Percentiles rank a stretch among this genome's conserved stretches.
Conservation (phyloP, 2,329 filamentous ascomycete genomes). For the Fusarium sp. region DNA sequence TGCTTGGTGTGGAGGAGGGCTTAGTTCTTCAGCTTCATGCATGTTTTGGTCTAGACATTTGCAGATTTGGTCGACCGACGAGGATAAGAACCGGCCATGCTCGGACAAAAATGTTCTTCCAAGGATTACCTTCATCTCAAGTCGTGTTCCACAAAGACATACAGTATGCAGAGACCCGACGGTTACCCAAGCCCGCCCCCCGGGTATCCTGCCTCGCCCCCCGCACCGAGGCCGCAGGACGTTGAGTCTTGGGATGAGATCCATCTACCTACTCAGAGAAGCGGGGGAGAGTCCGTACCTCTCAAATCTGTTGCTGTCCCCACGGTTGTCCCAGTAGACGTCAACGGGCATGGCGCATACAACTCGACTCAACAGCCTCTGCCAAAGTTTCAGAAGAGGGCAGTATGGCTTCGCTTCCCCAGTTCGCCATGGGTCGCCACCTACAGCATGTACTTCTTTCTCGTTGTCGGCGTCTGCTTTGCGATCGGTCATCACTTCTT, state of each 20-base stretch:
- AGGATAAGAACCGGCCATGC: background rate
- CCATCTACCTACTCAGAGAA: background rate
- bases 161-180: background rate
- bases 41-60: background rate
- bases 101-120: background rate
- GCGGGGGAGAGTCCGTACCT: background rate
- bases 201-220: background rate
- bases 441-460: constrained; percentile 12
- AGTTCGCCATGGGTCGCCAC: background rate
- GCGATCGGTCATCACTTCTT: constrained; percentile 14
- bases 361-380: background rate
- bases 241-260: background rate
- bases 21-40: background rate
- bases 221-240: background rate
- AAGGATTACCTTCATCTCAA: background rate
- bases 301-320: background rate
- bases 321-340: background rate
- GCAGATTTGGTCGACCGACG: background rate
- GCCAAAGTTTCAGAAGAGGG: background rate
- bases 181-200: background rate
- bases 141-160: background rate
- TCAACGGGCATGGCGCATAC: background rate
- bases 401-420: background rate
- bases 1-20: background rate
- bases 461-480: background rate